Percentiles rank a stretch among this genome's conserved stretches.
Evolutionary conservation across 352 stramenopile genomes (phyloP).

Genomic region (Globisporangium paroecandrum): DNA sequence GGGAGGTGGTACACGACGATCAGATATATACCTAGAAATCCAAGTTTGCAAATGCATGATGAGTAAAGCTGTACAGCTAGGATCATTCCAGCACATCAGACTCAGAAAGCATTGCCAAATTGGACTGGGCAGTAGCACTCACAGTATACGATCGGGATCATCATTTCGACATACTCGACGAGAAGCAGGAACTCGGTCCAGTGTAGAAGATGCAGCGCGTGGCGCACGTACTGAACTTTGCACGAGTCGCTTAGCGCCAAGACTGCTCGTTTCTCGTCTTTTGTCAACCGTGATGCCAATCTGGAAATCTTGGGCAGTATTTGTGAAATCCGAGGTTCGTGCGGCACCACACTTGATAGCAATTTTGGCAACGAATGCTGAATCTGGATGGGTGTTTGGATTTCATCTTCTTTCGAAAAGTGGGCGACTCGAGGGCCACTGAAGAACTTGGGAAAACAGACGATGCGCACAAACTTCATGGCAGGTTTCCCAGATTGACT

Average conservation of each 20-base stretch:
- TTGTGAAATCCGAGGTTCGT: neutral
- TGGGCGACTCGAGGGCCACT: too few species aligned
- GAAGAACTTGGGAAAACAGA: too few species aligned
- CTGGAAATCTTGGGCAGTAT: neutral
- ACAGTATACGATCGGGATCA: slow-evolving; percentile 25
- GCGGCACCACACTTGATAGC: too few species aligned
- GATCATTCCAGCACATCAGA: neutral
- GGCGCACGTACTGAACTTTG: neutral
- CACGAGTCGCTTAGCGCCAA: neutral
- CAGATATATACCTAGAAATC: too few species aligned
- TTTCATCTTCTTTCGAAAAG: too few species aligned
- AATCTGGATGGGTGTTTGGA: too few species aligned
- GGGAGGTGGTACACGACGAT: neutral
- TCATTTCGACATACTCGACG: slow-evolving; percentile 20
- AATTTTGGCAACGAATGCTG: too few species aligned
- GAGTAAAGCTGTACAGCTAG: too few species aligned
- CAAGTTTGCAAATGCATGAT: too few species aligned
- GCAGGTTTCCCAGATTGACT: too few species aligned
- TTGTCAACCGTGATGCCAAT: neutral
- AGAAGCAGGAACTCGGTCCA: slow-evolving; percentile 22
- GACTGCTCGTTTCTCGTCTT: neutral
- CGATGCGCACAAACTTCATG: too few species aligned
- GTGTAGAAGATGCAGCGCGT: slow-evolving; percentile 12
- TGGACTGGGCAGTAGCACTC: neutral
- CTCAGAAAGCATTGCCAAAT: too few species aligned